Conservation (phyloP, 106 monocot species). For the Dioscorea zingiberensis region DNA sequence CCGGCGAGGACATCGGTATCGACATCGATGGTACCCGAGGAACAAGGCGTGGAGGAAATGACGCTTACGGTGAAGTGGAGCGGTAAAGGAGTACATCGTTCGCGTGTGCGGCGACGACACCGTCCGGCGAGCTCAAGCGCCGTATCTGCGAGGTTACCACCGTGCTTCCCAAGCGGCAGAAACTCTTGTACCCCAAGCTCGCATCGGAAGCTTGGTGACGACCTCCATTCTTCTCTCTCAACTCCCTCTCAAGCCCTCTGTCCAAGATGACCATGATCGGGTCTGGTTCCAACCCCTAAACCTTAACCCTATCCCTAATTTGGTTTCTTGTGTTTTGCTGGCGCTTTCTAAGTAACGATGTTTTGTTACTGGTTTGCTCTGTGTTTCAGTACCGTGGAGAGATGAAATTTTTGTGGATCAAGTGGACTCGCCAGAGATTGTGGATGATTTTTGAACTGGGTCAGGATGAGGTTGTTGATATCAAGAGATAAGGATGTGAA, state of each 20-base stretch:
- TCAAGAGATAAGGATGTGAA: too few species aligned
- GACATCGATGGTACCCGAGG: background rate
- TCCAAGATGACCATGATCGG: conserved; percentile 99
- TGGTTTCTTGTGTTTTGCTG: background rate
- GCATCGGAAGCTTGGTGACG: conserved; percentile 62
- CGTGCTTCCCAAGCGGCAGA: conserved; percentile 96
- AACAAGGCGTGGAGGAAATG: conserved; percentile 71
- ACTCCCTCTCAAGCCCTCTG: conserved; percentile 61
- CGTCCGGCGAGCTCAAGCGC: conserved; percentile 83
- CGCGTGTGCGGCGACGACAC: conserved; percentile 86
- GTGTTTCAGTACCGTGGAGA: conserved; percentile 61
- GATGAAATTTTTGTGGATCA: too few species aligned
- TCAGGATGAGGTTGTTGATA: too few species aligned
- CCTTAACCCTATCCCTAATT: background rate
- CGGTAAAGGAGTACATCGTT: conserved; percentile 71
- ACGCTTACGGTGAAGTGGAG: conserved; percentile 81
- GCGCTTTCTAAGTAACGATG: background rate
- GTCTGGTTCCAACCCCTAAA: conserved; percentile 16
- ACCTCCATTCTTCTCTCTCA: conserved; percentile 69
- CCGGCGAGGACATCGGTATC: background rate
- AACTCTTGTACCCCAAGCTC: conserved; percentile 89
- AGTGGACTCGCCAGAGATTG: too few species aligned
- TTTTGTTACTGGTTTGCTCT: background rate
- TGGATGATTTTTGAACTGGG: too few species aligned
- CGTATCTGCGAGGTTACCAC: conserved; percentile 86